Conservation (phyloP, 2,329 filamentous ascomycete genomes). For the Cordyceps javanica region DNA sequence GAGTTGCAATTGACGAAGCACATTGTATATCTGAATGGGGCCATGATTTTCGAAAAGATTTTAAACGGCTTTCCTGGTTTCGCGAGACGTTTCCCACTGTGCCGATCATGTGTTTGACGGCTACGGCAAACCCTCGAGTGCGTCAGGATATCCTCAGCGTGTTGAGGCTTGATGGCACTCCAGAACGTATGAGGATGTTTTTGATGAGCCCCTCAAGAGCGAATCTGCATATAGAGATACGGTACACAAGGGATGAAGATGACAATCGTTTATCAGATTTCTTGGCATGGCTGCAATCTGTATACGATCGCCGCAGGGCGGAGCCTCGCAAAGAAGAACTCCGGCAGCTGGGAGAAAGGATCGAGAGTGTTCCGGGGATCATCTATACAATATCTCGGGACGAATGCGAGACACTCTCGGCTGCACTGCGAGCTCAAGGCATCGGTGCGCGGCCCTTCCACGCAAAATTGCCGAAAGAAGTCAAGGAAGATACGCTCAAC, state of each 20-base stretch:
- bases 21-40: slow-evolving; percentile 99
- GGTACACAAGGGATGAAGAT: slow-evolving; percentile 71
- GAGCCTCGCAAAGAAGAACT: slow-evolving; percentile 56
- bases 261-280: slow-evolving; percentile 69
- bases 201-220: slow-evolving; percentile 76
- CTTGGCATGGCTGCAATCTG: slow-evolving; percentile 66
- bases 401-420: slow-evolving; percentile 67
- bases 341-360: slow-evolving; percentile 43
- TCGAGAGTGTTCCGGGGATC: slow-evolving; percentile 65
- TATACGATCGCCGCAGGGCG: slow-evolving; percentile 61
- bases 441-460: slow-evolving; percentile 71
- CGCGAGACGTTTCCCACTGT: slow-evolving; percentile 74
- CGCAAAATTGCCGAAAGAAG: slow-evolving; percentile 59
- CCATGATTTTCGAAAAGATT: slow-evolving; percentile 91
- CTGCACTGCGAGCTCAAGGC: slow-evolving; percentile 58
- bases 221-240: slow-evolving; percentile 87
- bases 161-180: slow-evolving; percentile 57
- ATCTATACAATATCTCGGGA: slow-evolving; percentile 72
- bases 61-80: slow-evolving; percentile 83
- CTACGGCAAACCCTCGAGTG: slow-evolving; percentile 78
- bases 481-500: slow-evolving; percentile 64
- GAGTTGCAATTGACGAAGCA: slow-evolving; percentile 87
- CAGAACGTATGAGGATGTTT: slow-evolving; percentile 63
- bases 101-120: slow-evolving; percentile 87
- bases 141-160: slow-evolving; percentile 75